Conservation (phyloP, 177 flowering plant species). For the Vitis hybrid region DNA sequence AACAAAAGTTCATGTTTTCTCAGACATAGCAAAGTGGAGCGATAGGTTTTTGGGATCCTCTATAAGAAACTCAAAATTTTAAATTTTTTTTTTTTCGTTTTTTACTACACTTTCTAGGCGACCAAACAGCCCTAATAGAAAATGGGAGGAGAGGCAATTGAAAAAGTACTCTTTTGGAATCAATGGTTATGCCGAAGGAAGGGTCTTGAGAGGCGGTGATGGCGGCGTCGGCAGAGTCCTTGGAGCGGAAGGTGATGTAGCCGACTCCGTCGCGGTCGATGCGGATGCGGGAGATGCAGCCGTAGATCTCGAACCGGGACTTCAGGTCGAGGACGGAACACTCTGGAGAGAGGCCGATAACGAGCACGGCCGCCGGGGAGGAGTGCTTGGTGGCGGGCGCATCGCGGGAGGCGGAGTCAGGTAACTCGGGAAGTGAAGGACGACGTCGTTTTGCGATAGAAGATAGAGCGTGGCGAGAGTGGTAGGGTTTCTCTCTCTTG, state of each 20-base stretch:
- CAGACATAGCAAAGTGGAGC: not conserved
- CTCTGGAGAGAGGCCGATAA: slow-evolving; percentile 44
- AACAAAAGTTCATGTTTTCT: not conserved
- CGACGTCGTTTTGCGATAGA: slow-evolving; percentile 46
- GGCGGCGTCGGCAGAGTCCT: slow-evolving; percentile 67
- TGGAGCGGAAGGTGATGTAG: slow-evolving; percentile 59
- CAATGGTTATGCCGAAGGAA: slow-evolving; percentile 52
- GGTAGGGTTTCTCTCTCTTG: slow-evolving; percentile 55
- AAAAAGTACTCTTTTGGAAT: slow-evolving; percentile 45
- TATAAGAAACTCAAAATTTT: no score
- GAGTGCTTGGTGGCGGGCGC: slow-evolving; percentile 30
- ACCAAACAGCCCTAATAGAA: no score
- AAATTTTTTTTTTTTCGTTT: no score
- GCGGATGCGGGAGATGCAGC: slow-evolving; percentile 66
- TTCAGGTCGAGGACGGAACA: slow-evolving; percentile 80
- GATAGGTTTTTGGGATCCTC: no score
- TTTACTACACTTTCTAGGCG: no score
- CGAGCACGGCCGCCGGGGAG: slow-evolving; percentile 48
- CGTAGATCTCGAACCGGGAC: slow-evolving; percentile 83
- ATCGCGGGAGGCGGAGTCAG: slow-evolving; percentile 20
- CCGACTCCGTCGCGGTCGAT: slow-evolving; percentile 61
- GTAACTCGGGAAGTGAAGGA: slow-evolving; percentile 7
- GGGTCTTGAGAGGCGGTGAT: slow-evolving; percentile 63
- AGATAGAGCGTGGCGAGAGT: slow-evolving; percentile 30
- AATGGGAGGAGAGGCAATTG: no score